These are phyloP conservation scores for Rhododendron ferrugineum DNA, from an alignment of 148 eudicot genomes.

Conservation along the genomic window DNA sequence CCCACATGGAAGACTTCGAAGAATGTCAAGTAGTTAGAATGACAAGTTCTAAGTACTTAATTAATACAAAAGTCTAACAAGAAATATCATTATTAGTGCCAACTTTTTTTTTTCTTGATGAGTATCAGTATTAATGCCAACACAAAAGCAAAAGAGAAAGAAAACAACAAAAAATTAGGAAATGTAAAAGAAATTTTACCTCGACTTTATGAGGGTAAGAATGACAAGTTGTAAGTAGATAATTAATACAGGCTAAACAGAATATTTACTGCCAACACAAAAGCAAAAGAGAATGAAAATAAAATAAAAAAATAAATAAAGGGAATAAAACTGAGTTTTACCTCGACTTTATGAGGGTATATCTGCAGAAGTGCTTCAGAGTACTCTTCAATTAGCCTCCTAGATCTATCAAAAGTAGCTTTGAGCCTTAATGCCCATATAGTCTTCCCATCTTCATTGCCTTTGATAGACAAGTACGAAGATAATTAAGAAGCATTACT, in stretches of 20 bases:
- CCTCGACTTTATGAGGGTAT: constrained; percentile 85
- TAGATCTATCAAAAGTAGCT: constrained; percentile 95
- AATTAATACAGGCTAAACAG: background rate
- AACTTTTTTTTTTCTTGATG: background rate
- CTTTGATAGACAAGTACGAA: constrained; percentile 34
- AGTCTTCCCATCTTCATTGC: constrained; percentile 77
- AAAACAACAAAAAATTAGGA: background rate
- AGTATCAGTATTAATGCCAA: background rate
- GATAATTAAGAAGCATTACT: background rate
- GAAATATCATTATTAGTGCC: background rate
- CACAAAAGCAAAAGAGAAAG: background rate
- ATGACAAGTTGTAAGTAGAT: background rate
- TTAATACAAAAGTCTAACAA: background rate
- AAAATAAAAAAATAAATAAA: background rate
- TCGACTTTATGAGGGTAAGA: background rate
- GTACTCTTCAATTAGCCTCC: constrained; percentile 87
- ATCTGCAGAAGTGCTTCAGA: constrained; percentile 83
- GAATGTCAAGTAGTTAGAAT: background rate
- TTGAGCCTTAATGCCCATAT: constrained; percentile 91
- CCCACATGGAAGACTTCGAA: background rate
- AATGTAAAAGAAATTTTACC: background rate
- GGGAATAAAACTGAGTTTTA: constrained; percentile 1
- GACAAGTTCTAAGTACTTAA: background rate
- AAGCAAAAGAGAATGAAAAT: background rate
- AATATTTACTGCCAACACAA: background rate